Evolutionary conservation across 2,329 filamentous ascomycete genomes (phyloP).

Genomic region (Colletotrichum horii): DNA sequence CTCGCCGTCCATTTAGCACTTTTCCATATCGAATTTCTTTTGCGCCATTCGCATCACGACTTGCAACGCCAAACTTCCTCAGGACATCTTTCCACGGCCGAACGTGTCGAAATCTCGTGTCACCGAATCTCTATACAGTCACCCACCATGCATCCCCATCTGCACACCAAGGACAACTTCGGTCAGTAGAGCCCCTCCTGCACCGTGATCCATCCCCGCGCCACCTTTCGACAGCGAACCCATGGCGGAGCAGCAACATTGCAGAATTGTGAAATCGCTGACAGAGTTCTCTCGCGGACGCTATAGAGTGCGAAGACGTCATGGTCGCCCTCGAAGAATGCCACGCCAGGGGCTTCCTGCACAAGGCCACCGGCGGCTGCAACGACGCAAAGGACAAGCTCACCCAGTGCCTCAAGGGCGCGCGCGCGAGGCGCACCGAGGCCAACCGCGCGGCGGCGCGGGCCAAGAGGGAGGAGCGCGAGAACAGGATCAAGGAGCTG

Average conservation of each 20-base stretch:
- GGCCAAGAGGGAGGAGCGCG: slow-evolving; percentile 74
- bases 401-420: slow-evolving; percentile 81
- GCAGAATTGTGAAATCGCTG: neutral
- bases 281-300: neutral
- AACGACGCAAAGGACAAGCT: slow-evolving; percentile 85
- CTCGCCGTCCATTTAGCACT: neutral
- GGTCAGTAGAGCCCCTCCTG: slow-evolving; percentile 56
- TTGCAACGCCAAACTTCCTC: neutral
- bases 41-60: neutral
- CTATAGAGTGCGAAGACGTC: slow-evolving; percentile 87
- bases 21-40: slow-evolving; percentile 3
- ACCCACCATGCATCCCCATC: slow-evolving; percentile 90
- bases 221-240: neutral
- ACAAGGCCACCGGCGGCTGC: slow-evolving; percentile 90
- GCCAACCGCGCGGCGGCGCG: slow-evolving; percentile 73
- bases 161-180: slow-evolving; percentile 90
- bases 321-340: slow-evolving; percentile 95
- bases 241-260: neutral
- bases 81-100: neutral
- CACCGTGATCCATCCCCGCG: neutral
- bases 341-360: slow-evolving; percentile 89
- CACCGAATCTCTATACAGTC: neutral
- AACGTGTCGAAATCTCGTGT: neutral
- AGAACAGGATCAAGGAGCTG: slow-evolving; percentile 73
- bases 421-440: slow-evolving; percentile 79